Evolutionary conservation across 371 early-diverging fungal genomes (phyloP), one percentile per base, ranked within the genome.

Genomic region (Lichtheimia ornata): DNA sequence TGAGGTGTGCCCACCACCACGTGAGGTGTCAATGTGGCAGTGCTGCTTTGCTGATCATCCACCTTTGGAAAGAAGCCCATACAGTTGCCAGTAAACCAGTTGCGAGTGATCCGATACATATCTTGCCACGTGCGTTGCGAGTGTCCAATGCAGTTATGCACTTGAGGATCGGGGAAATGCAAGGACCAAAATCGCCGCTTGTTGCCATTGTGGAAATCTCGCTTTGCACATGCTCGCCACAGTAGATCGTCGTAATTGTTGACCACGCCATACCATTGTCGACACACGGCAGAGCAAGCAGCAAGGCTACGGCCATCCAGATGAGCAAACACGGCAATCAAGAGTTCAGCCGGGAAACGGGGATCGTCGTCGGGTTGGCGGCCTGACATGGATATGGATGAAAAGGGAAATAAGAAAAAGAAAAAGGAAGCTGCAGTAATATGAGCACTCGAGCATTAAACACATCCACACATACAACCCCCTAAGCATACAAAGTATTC

Each of bases 31-130:
- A n/a, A 15, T 18, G 44, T 22, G 58, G 49, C 14, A 20, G 0
- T 25, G 20, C 41, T 25, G 20, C 41, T 25, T 17, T 18, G 50
- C 5, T n/a, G 17, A 35, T 35, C 35, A 35, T 58, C 30, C 5
- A 73, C 60, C 0, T 42, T 17, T 13, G 83, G 79, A 51, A 76
- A 80, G 42, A 74, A 81, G 5, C 73, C 83, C 22, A 59, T 58
- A 25, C 75, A 75, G 35, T 72, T 65, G 1, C 83, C 83, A 2
- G 51, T 70, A 47, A 79, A 77, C 86, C 86, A 85, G 58, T 84
- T 83, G n/a, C 66, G 64, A 2, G 79, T 82, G 50, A 76, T 69
- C 14, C 81, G 72, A 51, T 85, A 85, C 64, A 84, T 72, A 49
- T 78, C 81, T 53, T 76, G 78, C 84, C 84, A 84, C 27, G 22